Base-by-base conservation (phyloP, 179 eudicot species). In the Gypsophila paniculata region DNA sequence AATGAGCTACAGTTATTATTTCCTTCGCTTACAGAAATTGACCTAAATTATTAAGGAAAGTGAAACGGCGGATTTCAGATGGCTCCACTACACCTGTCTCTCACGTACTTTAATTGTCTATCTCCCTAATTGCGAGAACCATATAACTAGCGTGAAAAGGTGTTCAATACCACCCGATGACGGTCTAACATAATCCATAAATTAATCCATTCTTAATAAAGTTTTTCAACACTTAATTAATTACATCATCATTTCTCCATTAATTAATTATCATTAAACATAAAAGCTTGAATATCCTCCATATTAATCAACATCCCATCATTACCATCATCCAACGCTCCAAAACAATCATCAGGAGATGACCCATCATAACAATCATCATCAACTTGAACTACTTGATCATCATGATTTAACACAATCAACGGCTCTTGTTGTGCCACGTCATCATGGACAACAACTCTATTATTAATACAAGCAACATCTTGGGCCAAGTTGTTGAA, bases 321-420 rank as follows among this genome's bases (percentile, higher is more conserved):
- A 61, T 26, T 21, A 61, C 32, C 42, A 61, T 36, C 32, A 44
- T 42, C 54, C 22, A 65, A 42, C 54, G 69, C 11, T 13, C 69
- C 70, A 67, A 46, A 67, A 67, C 49, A 48, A 67, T 66, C 57
- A 11, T 65, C 69, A 44, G 69, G 46, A 18, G 68, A 65, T 12
- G 69, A 65, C 36, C 54, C 69, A 44, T 65, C 69, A 22, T 65
- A 65, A 8, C 34, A 44, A 22, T 65, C 46, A 42, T 29, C 34
- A 29, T 1, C 68, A 23, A 64, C 17, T 18, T 39, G 68, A 4
- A 17, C 44, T 18, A 55, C 55, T 8, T 60, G 44, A 71, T 71
- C 21, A 54, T 54, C 23, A 54, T n/a, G n/a, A n/a, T n/a, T n/a
- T 29, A 18, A 21, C 25, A 0, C 26, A 21, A 55, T 55, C 29